phyloP scores from a whole-genome alignment of 192 early-diverging fungal genomes.

The Coemansia reversa region DNA sequence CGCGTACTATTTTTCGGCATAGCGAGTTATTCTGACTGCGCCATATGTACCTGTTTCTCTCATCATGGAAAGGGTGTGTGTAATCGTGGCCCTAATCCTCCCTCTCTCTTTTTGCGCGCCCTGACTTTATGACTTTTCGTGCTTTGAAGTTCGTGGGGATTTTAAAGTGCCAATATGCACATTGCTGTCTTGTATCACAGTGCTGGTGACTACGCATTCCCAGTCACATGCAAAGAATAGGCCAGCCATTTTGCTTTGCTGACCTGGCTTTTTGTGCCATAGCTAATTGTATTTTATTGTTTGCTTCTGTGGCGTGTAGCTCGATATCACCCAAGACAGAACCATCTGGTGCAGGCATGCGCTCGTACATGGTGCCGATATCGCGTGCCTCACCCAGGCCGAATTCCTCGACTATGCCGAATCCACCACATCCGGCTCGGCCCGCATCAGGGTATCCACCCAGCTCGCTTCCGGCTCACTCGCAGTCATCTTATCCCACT shows the following conservation, averaged over 20 bases:
- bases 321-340: slow-evolving; percentile 53
- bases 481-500: slow-evolving; percentile 28
- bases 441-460: slow-evolving; percentile 23
- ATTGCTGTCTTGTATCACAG: background rate
- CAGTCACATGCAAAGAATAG: background rate
- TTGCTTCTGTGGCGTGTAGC: slow-evolving; percentile 16
- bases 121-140: no score
- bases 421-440: slow-evolving; percentile 36
- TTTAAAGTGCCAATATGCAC: no score
- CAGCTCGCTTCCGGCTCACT: slow-evolving; percentile 32
- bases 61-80: background rate
- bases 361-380: slow-evolving; percentile 38
- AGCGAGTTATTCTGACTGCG: background rate
- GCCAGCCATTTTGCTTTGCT: background rate
- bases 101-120: no score
- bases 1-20: background rate
- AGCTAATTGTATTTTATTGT: background rate
- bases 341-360: slow-evolving; percentile 18
- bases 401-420: slow-evolving; percentile 14
- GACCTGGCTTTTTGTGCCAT: background rate
- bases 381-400: slow-evolving; percentile 34
- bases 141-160: no score
- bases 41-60: background rate
- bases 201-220: background rate
- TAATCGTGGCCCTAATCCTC: background rate